These are phyloP conservation scores for Chlorophyllum brunneum DNA, from an alignment of 768 basidiomycete species.

Conservation along the genomic window DNA sequence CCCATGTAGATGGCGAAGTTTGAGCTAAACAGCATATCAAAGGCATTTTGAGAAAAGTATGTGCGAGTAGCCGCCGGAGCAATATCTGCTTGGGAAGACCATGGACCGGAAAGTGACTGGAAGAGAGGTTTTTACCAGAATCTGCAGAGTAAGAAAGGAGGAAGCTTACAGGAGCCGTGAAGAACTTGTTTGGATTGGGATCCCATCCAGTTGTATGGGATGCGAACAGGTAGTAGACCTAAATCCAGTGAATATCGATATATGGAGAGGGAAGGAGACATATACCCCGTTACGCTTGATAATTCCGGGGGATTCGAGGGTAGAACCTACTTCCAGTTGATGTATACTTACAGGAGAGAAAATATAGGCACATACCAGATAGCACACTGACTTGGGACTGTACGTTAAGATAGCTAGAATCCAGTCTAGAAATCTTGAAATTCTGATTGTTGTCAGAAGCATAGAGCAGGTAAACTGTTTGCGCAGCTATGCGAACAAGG, in stretches of 20 bases:
- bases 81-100: conserved; percentile 55
- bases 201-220: conserved; percentile 58
- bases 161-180: conserved; percentile 42
- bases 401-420: conserved; percentile 58
- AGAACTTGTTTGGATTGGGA: conserved; percentile 60
- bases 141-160: too few species aligned
- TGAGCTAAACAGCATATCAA: conserved; percentile 44
- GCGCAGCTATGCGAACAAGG: conserved; percentile 28
- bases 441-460: conserved; percentile 68
- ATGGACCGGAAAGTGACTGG: conserved; percentile 50
- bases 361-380: conserved; percentile 28
- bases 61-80: conserved; percentile 47
- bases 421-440: conserved; percentile 59
- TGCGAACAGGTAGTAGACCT: conserved; percentile 57
- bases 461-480: conserved; percentile 56
- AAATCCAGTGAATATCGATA: background rate
- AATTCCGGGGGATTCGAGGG: conserved; percentile 59
- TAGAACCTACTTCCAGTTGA: conserved; percentile 42
- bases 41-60: conserved; percentile 61
- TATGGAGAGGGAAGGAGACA: background rate
- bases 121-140: background rate
- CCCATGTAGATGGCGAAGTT: conserved; percentile 58
- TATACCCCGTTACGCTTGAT: conserved; percentile 51
- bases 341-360: background rate
- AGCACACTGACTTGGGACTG: conserved; percentile 41